Conservation (phyloP, 768 basidiomycete species). For the Tricholoma bakamatsutake region DNA sequence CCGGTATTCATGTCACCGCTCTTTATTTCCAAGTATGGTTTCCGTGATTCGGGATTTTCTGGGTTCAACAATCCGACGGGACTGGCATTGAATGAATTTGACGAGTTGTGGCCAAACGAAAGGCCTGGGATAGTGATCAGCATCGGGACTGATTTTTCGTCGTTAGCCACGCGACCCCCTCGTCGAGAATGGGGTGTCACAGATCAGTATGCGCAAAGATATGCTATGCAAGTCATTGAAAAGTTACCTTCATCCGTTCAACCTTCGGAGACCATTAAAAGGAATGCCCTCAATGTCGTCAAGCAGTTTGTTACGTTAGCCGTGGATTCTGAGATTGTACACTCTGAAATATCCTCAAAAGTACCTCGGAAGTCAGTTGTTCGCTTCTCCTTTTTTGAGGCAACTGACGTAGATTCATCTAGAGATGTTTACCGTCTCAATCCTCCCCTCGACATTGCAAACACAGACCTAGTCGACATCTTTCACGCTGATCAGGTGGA, state of each 20-base stretch:
- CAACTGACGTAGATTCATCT: neutral
- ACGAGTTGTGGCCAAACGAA: constrained; percentile 14
- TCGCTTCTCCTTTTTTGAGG: neutral
- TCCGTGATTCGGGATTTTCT: constrained; percentile 19
- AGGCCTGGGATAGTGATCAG: constrained; percentile 10
- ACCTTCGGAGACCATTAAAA: neutral
- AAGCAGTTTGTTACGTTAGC: constrained; percentile 13
- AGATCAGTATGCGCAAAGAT: constrained; percentile 8
- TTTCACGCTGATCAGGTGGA: constrained; percentile 13
- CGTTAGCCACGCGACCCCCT: constrained; percentile 6
- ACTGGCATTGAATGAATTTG: constrained; percentile 10
- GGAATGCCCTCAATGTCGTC: constrained; percentile 8
- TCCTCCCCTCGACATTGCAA: constrained; percentile 12
- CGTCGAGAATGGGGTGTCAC: constrained; percentile 12
- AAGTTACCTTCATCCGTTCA: neutral
- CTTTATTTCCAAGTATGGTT: constrained; percentile 12
- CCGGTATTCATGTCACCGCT: constrained; percentile 14
- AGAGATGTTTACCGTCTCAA: constrained; percentile 11
- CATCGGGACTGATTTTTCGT: constrained; percentile 13
- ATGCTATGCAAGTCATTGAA: constrained; percentile 8
- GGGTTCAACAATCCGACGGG: constrained; percentile 20
- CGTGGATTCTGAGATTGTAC: constrained; percentile 13
- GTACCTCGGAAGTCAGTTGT: constrained; percentile 5
- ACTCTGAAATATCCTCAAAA: neutral
- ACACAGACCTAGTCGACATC: constrained; percentile 14